Conservation (phyloP, 148 eudicot species). For the Chenopodium album region DNA sequence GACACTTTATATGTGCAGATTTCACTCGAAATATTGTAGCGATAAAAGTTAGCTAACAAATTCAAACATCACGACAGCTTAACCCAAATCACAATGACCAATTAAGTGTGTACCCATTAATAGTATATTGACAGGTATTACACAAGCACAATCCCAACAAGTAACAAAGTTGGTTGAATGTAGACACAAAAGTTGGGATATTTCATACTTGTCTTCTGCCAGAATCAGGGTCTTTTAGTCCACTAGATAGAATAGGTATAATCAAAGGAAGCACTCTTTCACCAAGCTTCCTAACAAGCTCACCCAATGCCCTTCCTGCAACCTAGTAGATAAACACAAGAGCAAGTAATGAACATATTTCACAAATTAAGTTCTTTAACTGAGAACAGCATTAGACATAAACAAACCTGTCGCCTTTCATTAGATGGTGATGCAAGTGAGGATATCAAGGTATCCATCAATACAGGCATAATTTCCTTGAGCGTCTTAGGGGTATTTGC, state of each 20-base stretch:
- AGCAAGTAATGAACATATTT: slow-evolving; percentile 11
- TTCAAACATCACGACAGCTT: too few species aligned
- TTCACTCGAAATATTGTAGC: neutral
- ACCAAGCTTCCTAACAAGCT: slow-evolving; percentile 97
- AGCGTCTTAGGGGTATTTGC: slow-evolving; percentile 96
- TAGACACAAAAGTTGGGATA: neutral
- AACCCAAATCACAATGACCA: too few species aligned
- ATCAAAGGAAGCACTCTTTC: slow-evolving; percentile 96
- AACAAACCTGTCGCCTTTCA: slow-evolving; percentile 91
- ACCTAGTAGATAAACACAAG: slow-evolving; percentile 46
- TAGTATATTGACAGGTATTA: neutral
- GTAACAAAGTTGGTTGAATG: neutral
- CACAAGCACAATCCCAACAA: slow-evolving; percentile 1
- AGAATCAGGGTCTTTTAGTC: slow-evolving; percentile 70
- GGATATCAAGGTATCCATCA: slow-evolving; percentile 81
- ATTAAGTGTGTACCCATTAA: too few species aligned
- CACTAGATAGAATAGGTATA: slow-evolving; percentile 82
- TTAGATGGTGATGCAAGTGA: slow-evolving; percentile 95
- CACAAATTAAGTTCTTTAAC: neutral
- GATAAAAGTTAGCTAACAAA: neutral
- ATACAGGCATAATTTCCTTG: slow-evolving; percentile 96
- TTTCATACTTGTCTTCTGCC: slow-evolving; percentile 86
- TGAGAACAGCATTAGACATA: neutral
- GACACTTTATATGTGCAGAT: neutral
- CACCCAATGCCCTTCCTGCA: slow-evolving; percentile 91